Evolutionary conservation across 2,329 filamentous ascomycete genomes (phyloP).

Genomic region (Cordyceps pruinosa): DNA sequence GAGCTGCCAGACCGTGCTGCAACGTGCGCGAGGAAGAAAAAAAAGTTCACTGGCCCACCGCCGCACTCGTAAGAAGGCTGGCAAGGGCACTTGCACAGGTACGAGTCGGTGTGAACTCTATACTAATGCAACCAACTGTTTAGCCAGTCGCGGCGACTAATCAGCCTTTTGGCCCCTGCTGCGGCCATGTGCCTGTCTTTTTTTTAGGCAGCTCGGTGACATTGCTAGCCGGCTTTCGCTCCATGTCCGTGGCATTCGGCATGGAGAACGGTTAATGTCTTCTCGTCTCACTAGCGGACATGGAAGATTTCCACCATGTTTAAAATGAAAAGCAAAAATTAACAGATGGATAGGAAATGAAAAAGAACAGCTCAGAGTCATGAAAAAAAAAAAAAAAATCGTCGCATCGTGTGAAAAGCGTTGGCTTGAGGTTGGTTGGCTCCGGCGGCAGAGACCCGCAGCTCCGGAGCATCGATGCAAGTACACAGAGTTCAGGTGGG

Average conservation of each 20-base stretch:
- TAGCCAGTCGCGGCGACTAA: background rate
- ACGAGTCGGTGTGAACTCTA: background rate
- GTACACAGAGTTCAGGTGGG: background rate
- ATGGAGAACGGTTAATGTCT: background rate
- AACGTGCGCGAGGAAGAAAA: background rate
- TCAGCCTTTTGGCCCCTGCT: background rate
- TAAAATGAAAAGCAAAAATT: background rate
- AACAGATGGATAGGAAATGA: too few species aligned
- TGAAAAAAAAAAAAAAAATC: background rate
- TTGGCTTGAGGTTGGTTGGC: background rate
- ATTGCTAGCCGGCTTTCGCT: conserved; percentile 5
- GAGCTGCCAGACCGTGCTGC: too few species aligned
- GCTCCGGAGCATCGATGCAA: conserved; percentile 8
- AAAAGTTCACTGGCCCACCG: background rate
- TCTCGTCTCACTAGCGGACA: background rate
- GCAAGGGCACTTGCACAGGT: background rate
- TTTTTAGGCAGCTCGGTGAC: background rate
- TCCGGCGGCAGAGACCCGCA: conserved; percentile 4
- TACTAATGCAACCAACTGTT: background rate
- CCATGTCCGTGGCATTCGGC: background rate
- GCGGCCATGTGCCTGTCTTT: background rate
- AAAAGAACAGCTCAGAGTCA: background rate
- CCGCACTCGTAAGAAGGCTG: background rate
- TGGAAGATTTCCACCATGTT: background rate
- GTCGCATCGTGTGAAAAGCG: background rate